Evolutionary conservation across 2,329 filamentous ascomycete genomes (phyloP).

Genomic region (Colletotrichum cordylinicola): DNA sequence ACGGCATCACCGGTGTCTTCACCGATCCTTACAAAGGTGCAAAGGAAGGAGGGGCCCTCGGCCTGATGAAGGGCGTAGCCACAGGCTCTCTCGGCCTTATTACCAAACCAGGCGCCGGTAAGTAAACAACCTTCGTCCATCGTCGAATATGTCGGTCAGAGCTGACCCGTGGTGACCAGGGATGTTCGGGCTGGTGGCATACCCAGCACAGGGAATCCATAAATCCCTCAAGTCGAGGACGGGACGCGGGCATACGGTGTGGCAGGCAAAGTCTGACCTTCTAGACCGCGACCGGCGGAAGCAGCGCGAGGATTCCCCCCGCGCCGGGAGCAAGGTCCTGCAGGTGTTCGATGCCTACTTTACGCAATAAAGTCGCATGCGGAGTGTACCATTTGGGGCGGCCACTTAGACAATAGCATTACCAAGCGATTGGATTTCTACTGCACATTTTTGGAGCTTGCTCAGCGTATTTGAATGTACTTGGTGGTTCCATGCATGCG

Average conservation of each 20-base stretch:
- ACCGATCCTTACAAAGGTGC: constrained; percentile 34
- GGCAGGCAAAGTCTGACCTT: neutral
- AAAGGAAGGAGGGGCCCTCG: constrained; percentile 34
- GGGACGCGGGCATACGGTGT: neutral
- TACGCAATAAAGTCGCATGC: neutral
- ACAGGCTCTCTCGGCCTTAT: constrained; percentile 33
- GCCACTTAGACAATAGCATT: neutral
- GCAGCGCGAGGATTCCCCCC: neutral
- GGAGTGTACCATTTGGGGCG: neutral
- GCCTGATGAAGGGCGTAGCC: constrained; percentile 36
- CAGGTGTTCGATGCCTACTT: constrained; percentile 2
- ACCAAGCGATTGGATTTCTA: neutral
- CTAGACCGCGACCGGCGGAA: neutral
- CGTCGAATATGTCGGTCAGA: neutral
- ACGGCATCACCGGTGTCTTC: constrained; percentile 35
- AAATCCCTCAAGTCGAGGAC: constrained; percentile 32
- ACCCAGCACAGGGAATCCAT: constrained; percentile 35
- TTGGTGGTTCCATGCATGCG: neutral
- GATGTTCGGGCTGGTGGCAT: constrained; percentile 33
- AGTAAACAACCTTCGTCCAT: neutral
- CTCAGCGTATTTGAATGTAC: neutral
- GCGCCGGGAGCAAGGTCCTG: neutral
- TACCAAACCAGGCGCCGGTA: constrained; percentile 30
- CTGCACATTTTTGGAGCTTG: neutral
- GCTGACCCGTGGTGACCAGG: constrained; percentile 3